These are phyloP conservation scores for Clavariopsis aquatica DNA, from an alignment of 495 filamentous ascomycete genomes.

Conservation along the genomic window DNA sequence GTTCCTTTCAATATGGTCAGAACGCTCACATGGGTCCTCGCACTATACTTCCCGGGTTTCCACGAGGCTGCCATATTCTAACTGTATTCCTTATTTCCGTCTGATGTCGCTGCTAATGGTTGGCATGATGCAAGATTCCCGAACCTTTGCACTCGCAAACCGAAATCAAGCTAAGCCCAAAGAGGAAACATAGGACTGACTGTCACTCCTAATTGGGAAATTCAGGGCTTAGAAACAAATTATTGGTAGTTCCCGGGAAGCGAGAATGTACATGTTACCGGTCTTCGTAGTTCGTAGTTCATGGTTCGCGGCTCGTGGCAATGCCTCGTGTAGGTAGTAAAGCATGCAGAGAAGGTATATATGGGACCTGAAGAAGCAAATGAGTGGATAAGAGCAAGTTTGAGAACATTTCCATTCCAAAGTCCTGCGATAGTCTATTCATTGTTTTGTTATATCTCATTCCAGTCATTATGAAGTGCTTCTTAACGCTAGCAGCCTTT, in stretches of 20 bases:
- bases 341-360: background rate
- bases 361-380: background rate
- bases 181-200: background rate
- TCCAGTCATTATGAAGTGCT: constrained; percentile 13
- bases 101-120: background rate
- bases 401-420: background rate
- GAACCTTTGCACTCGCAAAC: background rate
- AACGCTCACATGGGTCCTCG: background rate
- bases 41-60: background rate
- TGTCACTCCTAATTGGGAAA: background rate
- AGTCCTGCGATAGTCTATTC: background rate
- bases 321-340: background rate
- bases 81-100: background rate
- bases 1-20: background rate
- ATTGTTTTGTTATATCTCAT: background rate
- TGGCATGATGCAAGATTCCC: background rate
- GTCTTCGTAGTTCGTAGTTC: too few species aligned
- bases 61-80: background rate
- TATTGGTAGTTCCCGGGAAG: constrained; percentile 1
- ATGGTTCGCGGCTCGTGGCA: background rate
- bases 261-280: background rate
- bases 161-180: background rate
- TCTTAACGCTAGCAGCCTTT: background rate
- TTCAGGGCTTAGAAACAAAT: background rate
- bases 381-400: constrained; percentile 8